Evolutionary conservation across 2,329 filamentous ascomycete species (phyloP).

Genomic region (Trichoderma atrobrunneum): DNA sequence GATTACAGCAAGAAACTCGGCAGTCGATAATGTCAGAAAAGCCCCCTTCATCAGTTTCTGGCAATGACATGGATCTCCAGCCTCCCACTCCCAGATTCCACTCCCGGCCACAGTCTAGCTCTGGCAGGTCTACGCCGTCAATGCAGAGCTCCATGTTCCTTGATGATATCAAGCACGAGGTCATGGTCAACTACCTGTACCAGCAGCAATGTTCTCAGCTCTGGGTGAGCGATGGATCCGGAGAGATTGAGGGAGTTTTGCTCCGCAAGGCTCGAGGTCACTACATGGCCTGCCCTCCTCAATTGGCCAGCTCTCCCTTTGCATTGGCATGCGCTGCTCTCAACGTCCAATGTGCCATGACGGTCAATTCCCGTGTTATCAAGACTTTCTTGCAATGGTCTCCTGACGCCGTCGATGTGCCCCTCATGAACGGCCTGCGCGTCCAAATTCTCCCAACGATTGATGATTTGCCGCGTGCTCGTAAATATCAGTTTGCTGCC

Average conservation of each 20-base stretch:
- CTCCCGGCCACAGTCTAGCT: slow-evolving; percentile 39
- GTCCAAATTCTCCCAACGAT: slow-evolving; percentile 73
- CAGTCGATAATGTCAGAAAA: slow-evolving; percentile 38
- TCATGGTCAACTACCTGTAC: slow-evolving; percentile 81
- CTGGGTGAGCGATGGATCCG: slow-evolving; percentile 69
- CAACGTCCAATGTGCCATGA: slow-evolving; percentile 76
- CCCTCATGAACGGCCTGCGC: slow-evolving; percentile 71
- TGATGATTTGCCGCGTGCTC: slow-evolving; percentile 65
- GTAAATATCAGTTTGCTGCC: slow-evolving; percentile 78
- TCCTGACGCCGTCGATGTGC: slow-evolving; percentile 70
- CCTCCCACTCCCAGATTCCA: slow-evolving; percentile 42
- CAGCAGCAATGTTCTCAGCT: slow-evolving; percentile 73
- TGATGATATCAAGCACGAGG: slow-evolving; percentile 74
- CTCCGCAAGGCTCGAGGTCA: slow-evolving; percentile 64
- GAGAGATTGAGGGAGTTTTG: slow-evolving; percentile 69
- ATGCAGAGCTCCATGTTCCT: slow-evolving; percentile 54
- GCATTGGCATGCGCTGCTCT: slow-evolving; percentile 64
- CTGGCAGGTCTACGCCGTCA: slow-evolving; percentile 42
- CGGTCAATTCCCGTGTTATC: slow-evolving; percentile 75
- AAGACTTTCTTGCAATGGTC: slow-evolving; percentile 74
- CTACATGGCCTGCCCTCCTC: slow-evolving; percentile 71
- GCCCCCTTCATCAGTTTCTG: slow-evolving; percentile 27
- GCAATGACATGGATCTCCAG: slow-evolving; percentile 48
- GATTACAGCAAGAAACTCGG: slow-evolving; percentile 25
- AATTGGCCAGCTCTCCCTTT: slow-evolving; percentile 60